A percentile compares a stretch with the other conserved stretches of the same genome.
Evolutionary conservation across 2,329 filamentous ascomycete genomes (phyloP).

Genomic region (Huntiella abstrusa): DNA sequence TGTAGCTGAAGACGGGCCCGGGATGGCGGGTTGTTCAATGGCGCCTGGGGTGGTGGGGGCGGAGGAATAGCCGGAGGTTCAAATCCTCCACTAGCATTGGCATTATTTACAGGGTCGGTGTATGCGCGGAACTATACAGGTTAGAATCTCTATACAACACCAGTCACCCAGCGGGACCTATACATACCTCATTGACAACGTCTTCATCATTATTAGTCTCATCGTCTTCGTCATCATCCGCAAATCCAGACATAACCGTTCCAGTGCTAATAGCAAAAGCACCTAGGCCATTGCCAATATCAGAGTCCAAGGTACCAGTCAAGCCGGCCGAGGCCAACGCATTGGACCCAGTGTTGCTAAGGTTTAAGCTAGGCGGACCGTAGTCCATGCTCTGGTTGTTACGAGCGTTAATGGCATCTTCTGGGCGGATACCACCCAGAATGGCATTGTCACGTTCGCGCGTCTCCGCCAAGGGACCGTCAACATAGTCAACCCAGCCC

Average conservation of each 20-base stretch:
- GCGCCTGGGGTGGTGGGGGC: constrained; percentile 52
- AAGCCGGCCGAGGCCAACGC: constrained; percentile 67
- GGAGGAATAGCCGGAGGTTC: constrained; percentile 36
- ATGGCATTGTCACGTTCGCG: constrained; percentile 96
- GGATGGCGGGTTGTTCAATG: constrained; percentile 70
- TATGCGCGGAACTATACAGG: constrained; percentile 37
- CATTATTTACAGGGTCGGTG: constrained; percentile 33
- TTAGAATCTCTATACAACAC: not conserved
- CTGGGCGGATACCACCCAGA: constrained; percentile 80
- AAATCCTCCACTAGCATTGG: constrained; percentile 14
- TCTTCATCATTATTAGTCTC: constrained; percentile 61
- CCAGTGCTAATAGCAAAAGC: constrained; percentile 55
- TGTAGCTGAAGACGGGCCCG: constrained; percentile 78
- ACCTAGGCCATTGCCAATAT: constrained; percentile 35
- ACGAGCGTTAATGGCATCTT: constrained; percentile 68
- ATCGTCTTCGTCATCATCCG: constrained; percentile 89
- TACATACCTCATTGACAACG: constrained; percentile 46
- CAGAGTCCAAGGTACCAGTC: constrained; percentile 50
- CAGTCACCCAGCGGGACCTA: not conserved
- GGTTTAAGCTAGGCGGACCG: constrained; percentile 14
- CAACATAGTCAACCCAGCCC: constrained; percentile 88
- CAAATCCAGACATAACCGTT: constrained; percentile 73
- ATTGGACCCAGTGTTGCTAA: constrained; percentile 31
- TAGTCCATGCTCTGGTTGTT: constrained; percentile 22
- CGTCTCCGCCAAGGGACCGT: constrained; percentile 81